Conservation (phyloP, 2,329 filamentous ascomycete species). For the Neoscytalidium dimidiatum region DNA sequence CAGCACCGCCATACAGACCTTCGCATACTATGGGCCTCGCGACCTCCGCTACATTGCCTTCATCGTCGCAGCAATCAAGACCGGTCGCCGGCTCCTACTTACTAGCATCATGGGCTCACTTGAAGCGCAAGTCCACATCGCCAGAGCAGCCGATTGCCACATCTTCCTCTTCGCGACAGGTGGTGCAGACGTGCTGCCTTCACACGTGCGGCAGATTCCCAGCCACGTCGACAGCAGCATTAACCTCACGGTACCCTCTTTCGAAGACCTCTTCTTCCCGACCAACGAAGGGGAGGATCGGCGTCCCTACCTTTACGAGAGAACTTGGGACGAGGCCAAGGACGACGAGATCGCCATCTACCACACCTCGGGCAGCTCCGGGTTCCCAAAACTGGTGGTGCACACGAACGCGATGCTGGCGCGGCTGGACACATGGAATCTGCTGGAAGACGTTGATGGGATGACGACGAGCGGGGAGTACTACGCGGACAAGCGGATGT, state of each 20-base stretch:
- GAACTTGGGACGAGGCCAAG: conserved; percentile 26
- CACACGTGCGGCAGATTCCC: conserved; percentile 20
- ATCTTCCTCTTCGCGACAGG: conserved; percentile 19
- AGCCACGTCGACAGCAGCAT: not conserved
- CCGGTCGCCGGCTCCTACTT: conserved; percentile 19
- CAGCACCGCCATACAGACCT: not conserved
- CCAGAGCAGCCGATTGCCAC: conserved; percentile 12
- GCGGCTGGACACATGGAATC: conserved; percentile 17
- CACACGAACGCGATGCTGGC: conserved; percentile 25
- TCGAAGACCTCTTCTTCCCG: not conserved
- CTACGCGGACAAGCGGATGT: not conserved
- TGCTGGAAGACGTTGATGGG: conserved; percentile 19
- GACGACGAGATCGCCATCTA: conserved; percentile 30
- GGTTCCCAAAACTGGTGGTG: conserved; percentile 23
- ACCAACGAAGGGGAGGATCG: conserved; percentile 14
- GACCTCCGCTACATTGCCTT: conserved; percentile 24
- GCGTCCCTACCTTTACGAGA: conserved; percentile 26
- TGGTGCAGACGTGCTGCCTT: not conserved
- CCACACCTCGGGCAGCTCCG: conserved; percentile 39
- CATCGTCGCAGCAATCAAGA: conserved; percentile 21
- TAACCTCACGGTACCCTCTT: not conserved
- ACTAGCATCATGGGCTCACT: not conserved
- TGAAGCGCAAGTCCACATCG: conserved; percentile 17
- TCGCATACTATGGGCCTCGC: conserved; percentile 20
- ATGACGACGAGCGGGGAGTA: not conserved